Percentiles rank a stretch among this genome's conserved stretches.
Evolutionary conservation across 2,329 filamentous ascomycete species (phyloP).

Genomic region (Aureobasidium sp.): DNA sequence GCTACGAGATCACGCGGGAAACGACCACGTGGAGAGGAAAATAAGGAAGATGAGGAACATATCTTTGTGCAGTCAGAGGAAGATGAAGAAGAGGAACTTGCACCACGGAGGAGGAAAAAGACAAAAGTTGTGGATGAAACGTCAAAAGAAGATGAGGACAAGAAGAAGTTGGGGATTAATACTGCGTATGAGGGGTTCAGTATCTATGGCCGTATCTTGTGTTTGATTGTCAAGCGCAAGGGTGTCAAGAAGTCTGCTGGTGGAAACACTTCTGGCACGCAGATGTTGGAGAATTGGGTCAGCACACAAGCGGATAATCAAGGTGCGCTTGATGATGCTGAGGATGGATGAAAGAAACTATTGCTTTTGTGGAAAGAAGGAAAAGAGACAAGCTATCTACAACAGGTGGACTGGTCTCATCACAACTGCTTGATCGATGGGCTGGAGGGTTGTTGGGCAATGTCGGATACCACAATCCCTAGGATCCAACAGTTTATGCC

Average conservation of each 20-base stretch:
- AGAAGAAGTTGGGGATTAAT: slow-evolving; percentile 82
- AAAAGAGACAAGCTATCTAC: not conserved
- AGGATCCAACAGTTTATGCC: slow-evolving; percentile 80
- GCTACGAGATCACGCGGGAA: slow-evolving; percentile 9
- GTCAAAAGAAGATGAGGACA: slow-evolving; percentile 39
- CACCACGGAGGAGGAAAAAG: slow-evolving; percentile 21
- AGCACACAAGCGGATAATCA: slow-evolving; percentile 29
- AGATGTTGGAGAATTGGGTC: slow-evolving; percentile 31
- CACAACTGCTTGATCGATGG: not conserved
- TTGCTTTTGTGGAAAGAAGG: not conserved
- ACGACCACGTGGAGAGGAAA: slow-evolving; percentile 14
- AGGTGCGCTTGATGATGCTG: slow-evolving; percentile 24
- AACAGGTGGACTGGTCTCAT: not conserved
- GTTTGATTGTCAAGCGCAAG: slow-evolving; percentile 75
- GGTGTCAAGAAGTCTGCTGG: slow-evolving; percentile 34
- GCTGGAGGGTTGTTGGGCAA: slow-evolving; percentile 21
- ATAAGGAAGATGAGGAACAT: slow-evolving; percentile 19
- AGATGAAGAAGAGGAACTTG: slow-evolving; percentile 26
- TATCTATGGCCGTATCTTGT: slow-evolving; percentile 89
- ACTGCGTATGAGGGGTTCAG: slow-evolving; percentile 92
- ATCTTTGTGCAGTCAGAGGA: slow-evolving; percentile 30
- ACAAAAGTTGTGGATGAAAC: slow-evolving; percentile 17
- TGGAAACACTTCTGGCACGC: slow-evolving; percentile 20
- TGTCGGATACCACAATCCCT: slow-evolving; percentile 67
- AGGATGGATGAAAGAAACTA: slow-evolving; percentile 12